Conservation (phyloP, 2,329 filamentous ascomycete species). For the Verticillium albo-atrum region DNA sequence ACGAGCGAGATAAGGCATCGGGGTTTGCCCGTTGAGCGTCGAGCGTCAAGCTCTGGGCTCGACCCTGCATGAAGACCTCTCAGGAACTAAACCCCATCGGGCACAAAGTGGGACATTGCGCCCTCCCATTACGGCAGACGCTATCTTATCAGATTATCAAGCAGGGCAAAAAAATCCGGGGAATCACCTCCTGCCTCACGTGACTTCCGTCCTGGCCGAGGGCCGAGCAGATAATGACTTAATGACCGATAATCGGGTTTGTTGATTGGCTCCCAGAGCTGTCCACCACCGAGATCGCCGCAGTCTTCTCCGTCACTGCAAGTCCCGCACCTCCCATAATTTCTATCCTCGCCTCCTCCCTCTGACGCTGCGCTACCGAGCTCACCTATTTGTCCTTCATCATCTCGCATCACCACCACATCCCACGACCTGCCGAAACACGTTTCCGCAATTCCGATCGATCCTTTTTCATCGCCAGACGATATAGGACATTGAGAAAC, state of each 20-base stretch:
- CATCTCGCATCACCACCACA: conserved; percentile 17
- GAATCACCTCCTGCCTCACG: background rate
- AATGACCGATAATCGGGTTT: conserved; percentile 5
- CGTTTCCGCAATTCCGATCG: background rate
- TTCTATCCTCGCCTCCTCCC: conserved; percentile 1
- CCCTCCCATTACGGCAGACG: background rate
- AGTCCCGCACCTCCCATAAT: conserved; percentile 10
- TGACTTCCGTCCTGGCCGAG: conserved; percentile 4
- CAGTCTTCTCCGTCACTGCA: conserved; percentile 11
- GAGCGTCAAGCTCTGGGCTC: background rate
- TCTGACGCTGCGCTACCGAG: conserved; percentile 1
- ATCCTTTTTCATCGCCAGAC: background rate
- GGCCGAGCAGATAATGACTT: conserved; percentile 9
- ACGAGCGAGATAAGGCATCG: background rate
- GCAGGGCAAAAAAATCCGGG: background rate
- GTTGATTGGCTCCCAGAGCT: conserved; percentile 6
- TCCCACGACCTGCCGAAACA: conserved; percentile 14
- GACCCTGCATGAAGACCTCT: background rate
- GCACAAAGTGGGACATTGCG: background rate
- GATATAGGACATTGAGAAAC: background rate
- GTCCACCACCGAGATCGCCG: conserved; percentile 14
- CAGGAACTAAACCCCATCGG: background rate
- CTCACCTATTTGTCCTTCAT: conserved; percentile 15
- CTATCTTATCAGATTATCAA: background rate
- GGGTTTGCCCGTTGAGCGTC: background rate